A percentile compares a stretch with the other conserved stretches of the same genome.
These are phyloP conservation scores for Boletus vermiculosoides DNA, from an alignment of 768 basidiomycete species.

Conservation along the genomic window DNA sequence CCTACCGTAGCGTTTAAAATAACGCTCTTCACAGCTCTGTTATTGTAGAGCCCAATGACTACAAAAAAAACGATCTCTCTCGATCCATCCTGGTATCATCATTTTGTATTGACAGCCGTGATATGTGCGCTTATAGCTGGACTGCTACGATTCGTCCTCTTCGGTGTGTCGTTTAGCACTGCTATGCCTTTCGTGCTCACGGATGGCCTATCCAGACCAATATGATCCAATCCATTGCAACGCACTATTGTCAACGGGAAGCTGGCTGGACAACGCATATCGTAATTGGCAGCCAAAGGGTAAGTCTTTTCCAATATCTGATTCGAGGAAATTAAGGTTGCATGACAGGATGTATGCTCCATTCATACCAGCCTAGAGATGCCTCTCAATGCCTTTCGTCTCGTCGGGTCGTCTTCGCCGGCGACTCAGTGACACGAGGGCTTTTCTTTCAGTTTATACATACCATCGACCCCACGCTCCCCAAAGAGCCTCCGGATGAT, in stretches of 20 bases:
- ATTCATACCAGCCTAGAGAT: conserved; percentile 58
- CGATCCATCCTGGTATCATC: conserved; percentile 53
- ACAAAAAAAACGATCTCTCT: conserved; percentile 33
- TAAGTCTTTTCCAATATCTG: conserved; percentile 27
- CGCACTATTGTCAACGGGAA: conserved; percentile 66
- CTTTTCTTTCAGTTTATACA: conserved; percentile 76
- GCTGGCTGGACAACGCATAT: conserved; percentile 69
- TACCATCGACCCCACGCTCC: conserved; percentile 55
- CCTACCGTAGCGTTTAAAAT: not conserved
- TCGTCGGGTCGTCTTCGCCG: conserved; percentile 69
- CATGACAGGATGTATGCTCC: conserved; percentile 73
- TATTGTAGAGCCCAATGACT: conserved; percentile 19
- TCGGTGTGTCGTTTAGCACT: conserved; percentile 37
- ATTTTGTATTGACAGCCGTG: conserved; percentile 40
- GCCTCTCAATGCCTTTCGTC: conserved; percentile 54
- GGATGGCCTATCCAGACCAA: conserved; percentile 47
- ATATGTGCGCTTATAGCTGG: conserved; percentile 44
- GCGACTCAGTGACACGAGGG: conserved; percentile 80
- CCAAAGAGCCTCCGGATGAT: conserved; percentile 50
- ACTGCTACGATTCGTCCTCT: conserved; percentile 40
- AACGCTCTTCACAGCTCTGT: not conserved
- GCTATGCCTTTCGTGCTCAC: conserved; percentile 6
- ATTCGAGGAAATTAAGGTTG: conserved; percentile 7
- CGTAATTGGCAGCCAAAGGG: conserved; percentile 89
- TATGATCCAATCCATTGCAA: conserved; percentile 72